Evolutionary conservation across 2,329 filamentous ascomycete species (phyloP).

Genomic region (Biscogniauxia sp.): DNA sequence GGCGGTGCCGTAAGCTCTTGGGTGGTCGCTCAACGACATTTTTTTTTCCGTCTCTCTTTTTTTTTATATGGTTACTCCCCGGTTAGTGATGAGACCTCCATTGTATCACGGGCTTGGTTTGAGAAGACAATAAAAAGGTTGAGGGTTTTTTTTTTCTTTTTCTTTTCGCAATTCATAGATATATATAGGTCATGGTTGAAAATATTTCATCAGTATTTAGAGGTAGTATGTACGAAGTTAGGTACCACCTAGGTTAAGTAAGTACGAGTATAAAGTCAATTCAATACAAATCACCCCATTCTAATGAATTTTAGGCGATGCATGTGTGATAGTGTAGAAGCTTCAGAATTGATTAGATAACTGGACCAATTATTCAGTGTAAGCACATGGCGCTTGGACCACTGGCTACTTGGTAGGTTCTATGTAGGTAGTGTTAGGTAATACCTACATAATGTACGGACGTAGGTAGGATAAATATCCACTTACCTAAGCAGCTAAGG

Average conservation of each 20-base stretch:
- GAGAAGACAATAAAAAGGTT: background rate
- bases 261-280: too few species aligned
- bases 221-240: background rate
- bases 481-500: background rate
- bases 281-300: background rate
- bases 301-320: background rate
- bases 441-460: too few species aligned
- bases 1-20: slow-evolving; percentile 60
- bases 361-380: too few species aligned
- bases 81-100: background rate
- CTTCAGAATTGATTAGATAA: too few species aligned
- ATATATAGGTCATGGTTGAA: too few species aligned
- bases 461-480: too few species aligned
- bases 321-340: too few species aligned
- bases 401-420: background rate
- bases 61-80: background rate
- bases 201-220: background rate
- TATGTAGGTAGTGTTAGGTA: too few species aligned
- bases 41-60: slow-evolving; percentile 9
- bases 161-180: too few species aligned
- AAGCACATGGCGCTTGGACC: background rate
- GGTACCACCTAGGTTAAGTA: background rate
- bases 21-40: slow-evolving; percentile 62
- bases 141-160: too few species aligned
- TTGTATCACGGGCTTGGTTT: background rate